Evolutionary conservation across 208 protist genomes (phyloP), one percentile per base, ranked within the genome.

Genomic region (Leishmania braziliensis): DNA sequence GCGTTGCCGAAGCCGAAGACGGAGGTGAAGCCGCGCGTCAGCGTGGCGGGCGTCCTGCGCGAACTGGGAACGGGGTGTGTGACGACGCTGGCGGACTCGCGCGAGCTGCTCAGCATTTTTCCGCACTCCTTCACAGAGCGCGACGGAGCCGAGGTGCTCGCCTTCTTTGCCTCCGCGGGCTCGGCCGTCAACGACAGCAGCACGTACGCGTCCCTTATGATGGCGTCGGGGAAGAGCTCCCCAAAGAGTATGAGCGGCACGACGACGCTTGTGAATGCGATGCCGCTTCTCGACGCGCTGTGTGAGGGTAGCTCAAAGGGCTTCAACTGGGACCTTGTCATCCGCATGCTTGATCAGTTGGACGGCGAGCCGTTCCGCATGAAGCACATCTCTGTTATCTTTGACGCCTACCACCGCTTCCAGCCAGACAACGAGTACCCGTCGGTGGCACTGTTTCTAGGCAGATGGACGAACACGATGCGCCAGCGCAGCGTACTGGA

Each of bases 51-150:
- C 58, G 90, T 96, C 29, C 84, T 98, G 81, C 84, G 88, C 48
- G 93, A 98, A 82, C 86, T 98, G 29, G 95, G 95, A 77, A 94
- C 93, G 53, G 91, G 88, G 53, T 97, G 92, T 78, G 89, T 98
- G 39, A 94, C 93, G 48, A 98, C 95, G 54, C 79, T 90, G 75
- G 93, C 91, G 0, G 95, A 98, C 81, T 93, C 89, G 29, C 84
- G 87, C 51, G 92, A 95, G 82, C 83, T 98, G 79, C 86, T 98
- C 56, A 90, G 86, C 77, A 90, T 97, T 26, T 96, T 97, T 63
- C 92, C 93, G 33, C 86, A 90, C 80, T 63, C 79, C 43, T 91
- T 97, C 77, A 93, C 89, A 20, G 91, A 96, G 83, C 75, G 78
- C n/a, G 91, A 97, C 82, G 93, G 95, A 76, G 95, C 95, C 5